Base-by-base conservation (phyloP, 2,329 filamentous ascomycete species). In the Diplodia scrobiculata region DNA sequence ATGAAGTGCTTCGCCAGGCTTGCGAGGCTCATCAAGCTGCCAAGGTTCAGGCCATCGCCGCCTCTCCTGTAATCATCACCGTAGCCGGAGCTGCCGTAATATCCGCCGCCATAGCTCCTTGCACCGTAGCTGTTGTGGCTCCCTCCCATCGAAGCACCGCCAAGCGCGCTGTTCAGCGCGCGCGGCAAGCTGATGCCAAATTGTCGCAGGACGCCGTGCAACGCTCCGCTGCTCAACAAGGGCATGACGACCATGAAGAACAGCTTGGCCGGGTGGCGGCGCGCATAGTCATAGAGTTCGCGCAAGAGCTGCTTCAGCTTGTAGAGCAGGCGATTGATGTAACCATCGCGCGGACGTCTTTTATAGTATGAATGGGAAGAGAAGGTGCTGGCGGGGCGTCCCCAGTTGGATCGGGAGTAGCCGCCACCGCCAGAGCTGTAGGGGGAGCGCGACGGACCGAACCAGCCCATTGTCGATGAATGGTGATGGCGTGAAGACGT, bases 201-300 rank as follows among this genome's bases (percentile, higher is more conserved):
- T 74, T 88, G 87, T 45, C 86, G 86, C 53, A 97, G 84, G 52
- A 97, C 81, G 54, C 89, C 91, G 9, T 88, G 88, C 70, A 97
- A 79, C 32, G 91, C 89, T 36, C 94, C 94, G 62, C 91, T 91
- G 1, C 89, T 92, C 72, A 97, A 81, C 67, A 98, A 84, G 10
- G 94, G 94, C 85, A 97, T 87, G 72, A 97, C 85, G 69, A 97
- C 89, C 68, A 92, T 85, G 81, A 97, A 90, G 81, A 97, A 91
- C 55, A 96, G 91, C 80, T 96, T 96, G 74, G 92, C 80, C 0
- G 93, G 94, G 79, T 97, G 89, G 45, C 87, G 84, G 75, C 91
- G 89, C 72, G 91, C 90, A 79, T 94, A 96, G 76, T 89, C 86
- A 76, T 89, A 83, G 9, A 97, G 87, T 75, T 96, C 89, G 73